Evolutionary conservation across 2,329 filamentous ascomycete genomes (phyloP), one percentile per base, ranked within the genome.

Genomic region (Rhytidhysteron rufulum): DNA sequence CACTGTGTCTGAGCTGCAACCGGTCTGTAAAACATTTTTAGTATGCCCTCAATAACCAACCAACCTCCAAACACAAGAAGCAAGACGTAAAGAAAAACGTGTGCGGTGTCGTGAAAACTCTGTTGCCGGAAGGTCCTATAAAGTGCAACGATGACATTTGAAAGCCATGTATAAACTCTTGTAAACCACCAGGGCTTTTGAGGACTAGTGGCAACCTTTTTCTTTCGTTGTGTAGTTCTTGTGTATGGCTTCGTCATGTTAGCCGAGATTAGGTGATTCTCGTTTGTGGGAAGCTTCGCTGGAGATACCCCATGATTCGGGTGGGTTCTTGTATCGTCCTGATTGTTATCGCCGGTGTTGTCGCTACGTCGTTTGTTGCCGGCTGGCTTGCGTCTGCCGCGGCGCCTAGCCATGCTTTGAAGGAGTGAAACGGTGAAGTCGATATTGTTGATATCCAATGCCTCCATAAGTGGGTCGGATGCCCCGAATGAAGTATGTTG

Each of bases 1-100:
- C 60, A 64, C 32, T 55, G 48, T 13, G n/a, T 17, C 20, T 60
- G 56, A 16, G 60, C 60, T n/a, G 46, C 39, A n/a, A 47, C 57
- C 17, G 39, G 42, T n/a, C 45, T 45, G 16, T 16, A 13, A 33
- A 60, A 36, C 2, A 57, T 41, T 5, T 41, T 43, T 18, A 52
- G 36, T 17, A 58, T 0, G 16, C 54, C 47, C 17, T 58, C 54
- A 7, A 62, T 22, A 5, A 47, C 46, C 5, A 48, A 27, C 38
- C 54, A 62, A 30, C 41, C 43, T 0, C 37, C 45, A 9, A 46
- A 9, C 18, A 34, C 18, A 18, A 34, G 9, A 8, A 34, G 7
- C 18, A 34, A 10, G 15, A 34, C 9, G 21, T n/a, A 19, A 20
- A 34, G 9, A 15, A 34, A 34, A 18, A 34, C 9, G 15, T 8